These are phyloP conservation scores for Syncephalastrum contaminatum DNA, from an alignment of 371 early-diverging fungal genomes.

Conservation along the genomic window DNA sequence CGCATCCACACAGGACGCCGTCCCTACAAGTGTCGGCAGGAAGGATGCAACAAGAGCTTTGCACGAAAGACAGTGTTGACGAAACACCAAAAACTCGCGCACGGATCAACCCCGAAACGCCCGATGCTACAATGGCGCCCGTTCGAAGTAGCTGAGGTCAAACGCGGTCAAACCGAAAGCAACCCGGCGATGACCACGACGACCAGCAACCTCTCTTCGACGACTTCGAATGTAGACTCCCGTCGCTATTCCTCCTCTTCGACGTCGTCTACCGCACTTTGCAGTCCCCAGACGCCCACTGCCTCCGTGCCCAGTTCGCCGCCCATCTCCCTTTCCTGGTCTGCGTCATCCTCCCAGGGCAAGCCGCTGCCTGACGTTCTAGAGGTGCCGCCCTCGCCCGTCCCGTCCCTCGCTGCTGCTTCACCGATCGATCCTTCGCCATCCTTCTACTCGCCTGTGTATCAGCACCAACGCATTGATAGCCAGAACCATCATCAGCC, in stretches of 20 bases:
- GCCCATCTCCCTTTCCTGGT: conserved; percentile 4
- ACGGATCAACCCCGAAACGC: conserved; percentile 29
- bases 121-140: conserved; percentile 50
- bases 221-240: background rate
- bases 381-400: conserved; percentile 6
- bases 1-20: conserved; percentile 74
- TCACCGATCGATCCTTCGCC: background rate
- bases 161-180: too few relatives aligned
- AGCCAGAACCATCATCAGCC: too few relatives aligned
- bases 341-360: background rate
- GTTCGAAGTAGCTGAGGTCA: conserved; percentile 14
- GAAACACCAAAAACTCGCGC: conserved; percentile 56
- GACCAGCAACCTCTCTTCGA: background rate
- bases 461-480: background rate
- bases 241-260: conserved; percentile 1
- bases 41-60: conserved; percentile 65
- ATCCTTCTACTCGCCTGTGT: conserved; percentile 1
- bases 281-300: conserved; percentile 1
- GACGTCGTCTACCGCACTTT: background rate
- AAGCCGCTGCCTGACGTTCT: conserved; percentile 2
- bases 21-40: conserved; percentile 66
- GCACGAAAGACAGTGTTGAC: conserved; percentile 69
- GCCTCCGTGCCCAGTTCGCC: conserved; percentile 4
- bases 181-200: background rate
- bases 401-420: conserved; percentile 3